Percentiles rank a stretch among this genome's conserved stretches.
Conservation (phyloP, 2,329 filamentous ascomycete genomes). For the Geosmithia flava region DNA sequence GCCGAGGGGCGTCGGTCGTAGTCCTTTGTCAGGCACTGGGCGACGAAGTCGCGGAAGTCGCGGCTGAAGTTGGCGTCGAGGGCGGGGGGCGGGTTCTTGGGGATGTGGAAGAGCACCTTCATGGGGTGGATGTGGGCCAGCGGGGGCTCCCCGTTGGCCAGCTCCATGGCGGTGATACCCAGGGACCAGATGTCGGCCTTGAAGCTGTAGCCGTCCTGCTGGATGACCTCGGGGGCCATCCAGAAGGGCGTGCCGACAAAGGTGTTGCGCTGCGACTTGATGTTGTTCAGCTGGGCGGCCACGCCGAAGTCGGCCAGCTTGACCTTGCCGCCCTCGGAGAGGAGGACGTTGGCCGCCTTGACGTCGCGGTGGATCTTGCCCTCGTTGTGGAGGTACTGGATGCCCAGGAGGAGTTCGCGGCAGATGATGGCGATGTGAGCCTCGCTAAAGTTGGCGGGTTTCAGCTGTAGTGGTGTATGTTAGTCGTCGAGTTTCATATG, state of each 20-base stretch:
- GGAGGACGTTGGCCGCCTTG: slow-evolving; percentile 90
- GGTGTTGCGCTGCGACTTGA: slow-evolving; percentile 94
- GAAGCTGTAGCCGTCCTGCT: slow-evolving; percentile 72
- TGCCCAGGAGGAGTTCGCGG: slow-evolving; percentile 75
- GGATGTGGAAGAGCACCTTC: slow-evolving; percentile 87
- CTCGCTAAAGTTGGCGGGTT: slow-evolving; percentile 82
- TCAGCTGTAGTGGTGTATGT: slow-evolving; percentile 46
- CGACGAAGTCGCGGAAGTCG: slow-evolving; percentile 90
- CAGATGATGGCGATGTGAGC: slow-evolving; percentile 88
- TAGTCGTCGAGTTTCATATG: slow-evolving; percentile 14
- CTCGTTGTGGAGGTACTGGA: slow-evolving; percentile 87
- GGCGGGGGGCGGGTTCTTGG: slow-evolving; percentile 73
- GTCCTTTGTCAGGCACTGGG: slow-evolving; percentile 85
- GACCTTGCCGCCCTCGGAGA: slow-evolving; percentile 82
- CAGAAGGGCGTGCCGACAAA: slow-evolving; percentile 96
- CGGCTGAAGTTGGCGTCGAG: slow-evolving; percentile 77
- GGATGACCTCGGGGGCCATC: slow-evolving; percentile 94
- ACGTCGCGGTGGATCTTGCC: slow-evolving; percentile 96
- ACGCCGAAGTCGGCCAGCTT: slow-evolving; percentile 97
- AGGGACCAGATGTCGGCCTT: slow-evolving; percentile 92
- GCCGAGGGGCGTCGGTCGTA: slow-evolving; percentile 74
- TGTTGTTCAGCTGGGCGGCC: slow-evolving; percentile 89
- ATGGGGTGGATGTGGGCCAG: slow-evolving; percentile 78
- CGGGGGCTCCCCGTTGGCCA: slow-evolving; percentile 82
- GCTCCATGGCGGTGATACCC: slow-evolving; percentile 82